Conservation (phyloP, 345 rosid genomes). For the Eucalyptus leucophloia region DNA sequence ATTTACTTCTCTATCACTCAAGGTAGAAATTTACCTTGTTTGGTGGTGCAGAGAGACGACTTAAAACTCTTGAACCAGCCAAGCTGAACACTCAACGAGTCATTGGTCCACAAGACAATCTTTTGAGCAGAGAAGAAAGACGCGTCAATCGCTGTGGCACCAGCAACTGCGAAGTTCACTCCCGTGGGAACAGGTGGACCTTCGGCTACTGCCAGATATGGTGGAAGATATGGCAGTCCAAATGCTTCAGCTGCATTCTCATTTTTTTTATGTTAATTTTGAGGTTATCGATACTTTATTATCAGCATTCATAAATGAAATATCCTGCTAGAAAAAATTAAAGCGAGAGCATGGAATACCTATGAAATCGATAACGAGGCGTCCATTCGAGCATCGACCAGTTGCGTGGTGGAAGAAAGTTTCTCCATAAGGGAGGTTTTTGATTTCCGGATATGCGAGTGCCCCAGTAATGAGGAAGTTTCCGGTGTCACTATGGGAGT, state of each 20-base stretch:
- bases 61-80: constrained; percentile 46
- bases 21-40: constrained; percentile 13
- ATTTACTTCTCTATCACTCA: not conserved
- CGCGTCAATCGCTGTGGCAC: constrained; percentile 41
- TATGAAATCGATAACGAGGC: constrained; percentile 3
- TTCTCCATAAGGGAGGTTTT: constrained; percentile 34
- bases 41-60: constrained; percentile 25
- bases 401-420: constrained; percentile 45
- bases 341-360: constrained; percentile 2
- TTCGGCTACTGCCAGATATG: not conserved
- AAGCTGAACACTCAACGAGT: constrained; percentile 30
- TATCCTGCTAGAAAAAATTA: not conserved
- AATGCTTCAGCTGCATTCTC: not conserved
- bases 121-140: constrained; percentile 12
- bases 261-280: constrained; percentile 1
- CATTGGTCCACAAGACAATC: constrained; percentile 25
- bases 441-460: not conserved
- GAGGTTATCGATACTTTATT: constrained; percentile 33
- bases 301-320: not conserved
- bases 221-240: not conserved
- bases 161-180: constrained; percentile 52
- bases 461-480: not conserved
- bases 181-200: not conserved
- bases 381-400: not conserved
- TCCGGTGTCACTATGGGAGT: not conserved